Conservation (phyloP, 1,284 basidiomycete species). For the Trichosporon sp. region DNA sequence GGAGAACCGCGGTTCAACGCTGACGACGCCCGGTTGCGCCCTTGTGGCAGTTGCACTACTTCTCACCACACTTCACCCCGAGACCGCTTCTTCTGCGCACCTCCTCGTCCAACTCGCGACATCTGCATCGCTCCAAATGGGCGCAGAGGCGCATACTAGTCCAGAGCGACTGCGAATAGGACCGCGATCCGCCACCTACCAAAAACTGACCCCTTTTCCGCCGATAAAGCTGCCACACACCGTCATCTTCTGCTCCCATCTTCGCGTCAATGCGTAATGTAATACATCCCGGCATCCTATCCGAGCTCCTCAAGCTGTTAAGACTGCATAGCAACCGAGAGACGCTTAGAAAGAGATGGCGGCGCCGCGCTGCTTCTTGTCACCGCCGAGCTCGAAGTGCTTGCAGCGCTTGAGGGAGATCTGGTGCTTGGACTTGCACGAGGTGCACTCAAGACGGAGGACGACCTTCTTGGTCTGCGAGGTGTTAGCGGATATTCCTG, state of each 20-base stretch:
- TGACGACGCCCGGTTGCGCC: too few species aligned
- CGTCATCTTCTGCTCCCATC: neutral
- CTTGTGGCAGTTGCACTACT: too few species aligned
- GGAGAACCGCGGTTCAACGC: too few species aligned
- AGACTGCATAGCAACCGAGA: slow-evolving; percentile 16
- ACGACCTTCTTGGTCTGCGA: slow-evolving; percentile 93
- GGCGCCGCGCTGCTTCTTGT: slow-evolving; percentile 96
- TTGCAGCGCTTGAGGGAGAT: slow-evolving; percentile 97
- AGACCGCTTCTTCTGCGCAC: too few species aligned
- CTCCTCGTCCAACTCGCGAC: too few species aligned
- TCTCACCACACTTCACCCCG: too few species aligned
- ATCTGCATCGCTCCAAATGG: too few species aligned
- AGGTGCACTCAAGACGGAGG: slow-evolving; percentile 93
- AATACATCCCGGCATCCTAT: slow-evolving; percentile 32
- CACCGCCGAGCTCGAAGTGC: slow-evolving; percentile 99
- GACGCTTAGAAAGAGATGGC: slow-evolving; percentile 42
- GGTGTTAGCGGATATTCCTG: neutral
- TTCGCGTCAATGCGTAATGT: slow-evolving; percentile 19
- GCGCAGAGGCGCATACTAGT: too few species aligned
- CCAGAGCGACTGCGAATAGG: too few species aligned
- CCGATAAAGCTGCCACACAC: neutral
- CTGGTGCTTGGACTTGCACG: slow-evolving; percentile 99
- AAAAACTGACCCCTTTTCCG: neutral
- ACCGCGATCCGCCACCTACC: neutral
- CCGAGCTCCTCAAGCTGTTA: slow-evolving; percentile 25